Base-by-base conservation (phyloP, 163 green algal species). In the Chlamydomonas reinhardtii region DNA sequence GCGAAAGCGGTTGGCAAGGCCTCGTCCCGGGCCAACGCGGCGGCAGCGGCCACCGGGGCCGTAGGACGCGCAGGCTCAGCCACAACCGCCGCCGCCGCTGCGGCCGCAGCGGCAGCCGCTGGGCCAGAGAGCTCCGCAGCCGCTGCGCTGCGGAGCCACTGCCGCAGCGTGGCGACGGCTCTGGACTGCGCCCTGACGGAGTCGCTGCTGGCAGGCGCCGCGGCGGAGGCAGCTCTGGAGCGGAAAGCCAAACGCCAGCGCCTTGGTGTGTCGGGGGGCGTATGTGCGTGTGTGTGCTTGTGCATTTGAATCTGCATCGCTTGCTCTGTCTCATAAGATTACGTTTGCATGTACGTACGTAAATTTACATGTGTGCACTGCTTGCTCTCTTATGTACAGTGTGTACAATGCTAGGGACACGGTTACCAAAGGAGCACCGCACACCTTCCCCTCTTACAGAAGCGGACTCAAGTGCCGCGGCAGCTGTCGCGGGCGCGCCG, bases 91-190 rank as follows among this genome's bases (percentile, higher is more conserved):
- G 17, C 1, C 68, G 68, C 16, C 16, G 17, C 35, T 1, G 35
- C 61, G 52, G 32, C 34, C 25, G 64, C 59, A 0, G 27, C 76
- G 3, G 15, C 34, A 2, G 16, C 76, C 5, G 48, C 48, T 56
- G 48, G 48, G 48, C 48, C 48, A 19, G 81, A 66, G 12, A 65
- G 66, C 0, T 66, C 48, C 8, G 64, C 74, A 0, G 66, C 83
- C 52, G 83, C 74, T 0, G 70, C 83, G 48, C 37, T 77, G 66
- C 65, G 56, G 83, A 35, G 16, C 4, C 80, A 86, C 56, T 86
- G 80, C 35, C 80, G 80, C 15, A 43, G 54, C 0, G 80, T 86
- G 80, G 27, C 79, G 29, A 19, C 69, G 35, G 48, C 69, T 34
- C 54, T 86, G 34, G 80, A 86, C 6, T 37, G 56, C 56, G 54